phyloP scores from a whole-genome alignment of 805 yeast species.

The Sugiyamaella chiloensis region DNA sequence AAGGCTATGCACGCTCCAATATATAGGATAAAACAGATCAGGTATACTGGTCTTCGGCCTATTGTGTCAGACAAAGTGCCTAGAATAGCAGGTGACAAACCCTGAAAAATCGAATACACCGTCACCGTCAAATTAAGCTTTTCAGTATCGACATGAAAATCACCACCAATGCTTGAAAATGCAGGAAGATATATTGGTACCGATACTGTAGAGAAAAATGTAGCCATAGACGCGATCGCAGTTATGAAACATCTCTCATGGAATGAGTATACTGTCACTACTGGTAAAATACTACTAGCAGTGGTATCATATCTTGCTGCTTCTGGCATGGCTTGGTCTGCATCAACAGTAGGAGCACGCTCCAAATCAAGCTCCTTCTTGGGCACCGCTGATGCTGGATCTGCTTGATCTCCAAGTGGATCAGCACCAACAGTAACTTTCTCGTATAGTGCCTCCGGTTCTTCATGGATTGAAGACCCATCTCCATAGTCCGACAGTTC shows the following conservation, averaged over 20 bases:
- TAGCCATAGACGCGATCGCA: constrained; percentile 32
- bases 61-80: constrained; percentile 64
- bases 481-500: too few species aligned
- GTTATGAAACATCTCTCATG: constrained; percentile 13
- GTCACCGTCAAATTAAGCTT: constrained; percentile 69
- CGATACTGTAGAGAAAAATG: constrained; percentile 67
- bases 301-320: background rate
- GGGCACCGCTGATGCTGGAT: too few species aligned
- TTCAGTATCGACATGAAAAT: constrained; percentile 56
- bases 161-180: constrained; percentile 50
- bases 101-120: constrained; percentile 73
- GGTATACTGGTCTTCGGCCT: constrained; percentile 70
- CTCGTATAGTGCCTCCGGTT: too few species aligned
- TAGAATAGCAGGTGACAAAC: constrained; percentile 66
- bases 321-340: background rate
- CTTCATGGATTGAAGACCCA: too few species aligned
- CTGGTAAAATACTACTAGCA: constrained; percentile 6
- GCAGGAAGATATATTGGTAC: constrained; percentile 83
- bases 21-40: constrained; percentile 54
- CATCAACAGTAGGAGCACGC: background rate
- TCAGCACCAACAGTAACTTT: too few species aligned
- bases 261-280: constrained; percentile 6
- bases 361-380: background rate
- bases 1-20: constrained; percentile 63
- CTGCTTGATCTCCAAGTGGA: too few species aligned